A percentile compares a stretch with the other conserved stretches of the same genome.
phyloP scores from a whole-genome alignment of 1,284 basidiomycete species.

The Mrakiaceae sp. region DNA sequence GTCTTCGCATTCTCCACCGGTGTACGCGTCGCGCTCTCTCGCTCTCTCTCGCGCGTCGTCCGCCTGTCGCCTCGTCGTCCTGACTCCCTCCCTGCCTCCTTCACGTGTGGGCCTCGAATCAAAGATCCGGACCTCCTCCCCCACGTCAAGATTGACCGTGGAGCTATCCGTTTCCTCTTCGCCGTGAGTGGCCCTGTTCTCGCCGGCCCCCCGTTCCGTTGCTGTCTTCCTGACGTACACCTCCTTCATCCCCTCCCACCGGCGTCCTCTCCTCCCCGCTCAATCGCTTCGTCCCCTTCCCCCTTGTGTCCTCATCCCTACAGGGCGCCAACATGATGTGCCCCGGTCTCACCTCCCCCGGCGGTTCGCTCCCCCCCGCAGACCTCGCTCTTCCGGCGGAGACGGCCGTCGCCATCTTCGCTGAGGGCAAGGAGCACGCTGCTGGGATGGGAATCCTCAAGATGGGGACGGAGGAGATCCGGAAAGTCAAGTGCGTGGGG shows the following conservation, averaged over 20 bases:
- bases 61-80: no score
- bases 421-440: conserved; percentile 93
- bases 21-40: conserved; percentile 42
- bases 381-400: conserved; percentile 56
- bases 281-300: background rate
- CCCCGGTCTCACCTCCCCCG: conserved; percentile 85
- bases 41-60: background rate
- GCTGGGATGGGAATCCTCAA: conserved; percentile 79
- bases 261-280: conserved; percentile 1
- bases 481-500: conserved; percentile 34
- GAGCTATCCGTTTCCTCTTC: conserved; percentile 94
- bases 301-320: background rate
- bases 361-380: conserved; percentile 72
- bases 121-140: conserved; percentile 83
- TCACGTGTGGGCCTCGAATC: background rate
- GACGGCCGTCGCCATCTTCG: conserved; percentile 71
- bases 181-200: conserved; percentile 36
- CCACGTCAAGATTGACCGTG: conserved; percentile 81
- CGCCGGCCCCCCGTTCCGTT: background rate
- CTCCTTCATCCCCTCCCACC: background rate
- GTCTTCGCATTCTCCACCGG: conserved; percentile 76
- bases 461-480: conserved; percentile 78
- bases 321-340: conserved; percentile 90
- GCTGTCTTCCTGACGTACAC: background rate
- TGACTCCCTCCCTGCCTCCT: background rate